phyloP scores from a whole-genome alignment of 1,284 basidiomycete species.

The Austroboletus sp. region DNA sequence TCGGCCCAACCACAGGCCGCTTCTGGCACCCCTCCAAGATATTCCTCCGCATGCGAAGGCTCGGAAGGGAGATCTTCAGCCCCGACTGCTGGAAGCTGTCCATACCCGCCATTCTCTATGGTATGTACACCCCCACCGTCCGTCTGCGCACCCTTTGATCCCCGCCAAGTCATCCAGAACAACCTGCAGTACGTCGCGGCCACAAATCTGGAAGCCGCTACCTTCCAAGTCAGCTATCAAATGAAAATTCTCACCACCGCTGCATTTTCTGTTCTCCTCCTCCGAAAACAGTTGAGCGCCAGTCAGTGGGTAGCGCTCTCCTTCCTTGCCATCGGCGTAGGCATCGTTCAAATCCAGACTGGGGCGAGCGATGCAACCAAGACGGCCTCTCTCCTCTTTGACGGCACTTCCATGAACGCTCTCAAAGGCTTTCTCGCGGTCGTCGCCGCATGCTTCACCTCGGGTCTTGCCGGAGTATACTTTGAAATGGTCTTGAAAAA shows the following conservation, averaged over 20 bases:
- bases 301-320: constrained; percentile 81
- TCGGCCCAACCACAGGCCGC: constrained; percentile 20
- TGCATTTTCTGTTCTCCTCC: constrained; percentile 82
- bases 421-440: constrained; percentile 85
- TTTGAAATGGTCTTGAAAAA: constrained; percentile 97
- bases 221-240: constrained; percentile 93
- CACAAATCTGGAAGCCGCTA: constrained; percentile 87
- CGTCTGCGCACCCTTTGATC: not conserved
- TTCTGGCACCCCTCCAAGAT: constrained; percentile 34
- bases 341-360: constrained; percentile 86
- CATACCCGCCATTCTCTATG: constrained; percentile 76
- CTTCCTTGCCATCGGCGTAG: constrained; percentile 85
- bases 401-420: constrained; percentile 62
- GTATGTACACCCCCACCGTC: constrained; percentile 19
- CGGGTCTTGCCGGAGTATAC: constrained; percentile 96
- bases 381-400: constrained; percentile 31
- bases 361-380: constrained; percentile 34
- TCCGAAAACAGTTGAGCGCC: constrained; percentile 71
- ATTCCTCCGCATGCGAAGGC: constrained; percentile 37
- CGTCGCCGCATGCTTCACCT: constrained; percentile 87
- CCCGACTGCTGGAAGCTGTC: constrained; percentile 74
- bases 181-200: constrained; percentile 93
- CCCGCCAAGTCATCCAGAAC: constrained; percentile 75
- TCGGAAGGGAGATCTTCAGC: constrained; percentile 51
- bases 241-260: constrained; percentile 98